Conservation (phyloP, 257 asterid genomes). For the Verbena officinalis region DNA sequence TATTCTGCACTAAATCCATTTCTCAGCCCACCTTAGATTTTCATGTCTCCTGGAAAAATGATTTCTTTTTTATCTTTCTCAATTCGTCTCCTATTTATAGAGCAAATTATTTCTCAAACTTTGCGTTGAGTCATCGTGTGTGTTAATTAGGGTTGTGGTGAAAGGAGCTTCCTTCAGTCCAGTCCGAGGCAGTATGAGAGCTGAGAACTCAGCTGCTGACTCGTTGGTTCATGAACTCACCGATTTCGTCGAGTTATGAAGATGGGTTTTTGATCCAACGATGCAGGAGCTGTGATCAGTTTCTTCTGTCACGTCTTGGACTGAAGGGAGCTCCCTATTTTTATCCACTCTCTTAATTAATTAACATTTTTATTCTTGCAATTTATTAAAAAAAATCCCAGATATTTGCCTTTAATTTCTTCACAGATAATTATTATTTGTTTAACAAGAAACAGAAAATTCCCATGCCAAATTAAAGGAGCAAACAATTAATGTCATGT, state of each 20-base stretch:
- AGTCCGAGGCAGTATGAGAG: conserved; percentile 66
- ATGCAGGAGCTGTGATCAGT: conserved; percentile 80
- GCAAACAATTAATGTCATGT: no score
- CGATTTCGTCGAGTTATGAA: not conserved
- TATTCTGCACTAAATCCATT: conserved; percentile 41
- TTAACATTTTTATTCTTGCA: no score
- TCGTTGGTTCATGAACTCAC: conserved; percentile 76
- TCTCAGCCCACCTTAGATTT: conserved; percentile 40
- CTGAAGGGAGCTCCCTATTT: conserved; percentile 98
- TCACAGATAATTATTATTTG: no score
- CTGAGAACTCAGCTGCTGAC: conserved; percentile 78
- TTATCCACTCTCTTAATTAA: not conserved
- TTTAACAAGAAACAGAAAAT: no score
- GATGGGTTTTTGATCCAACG: conserved; percentile 66
- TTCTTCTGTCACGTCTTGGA: conserved; percentile 84
- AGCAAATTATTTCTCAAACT: no score
- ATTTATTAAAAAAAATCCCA: no score
- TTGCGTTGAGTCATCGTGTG: not conserved
- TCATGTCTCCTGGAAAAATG: conserved; percentile 42
- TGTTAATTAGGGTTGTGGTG: conserved; percentile 38
- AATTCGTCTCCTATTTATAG: no score
- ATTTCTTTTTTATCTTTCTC: no score
- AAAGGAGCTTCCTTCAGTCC: conserved; percentile 90
- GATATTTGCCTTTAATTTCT: no score
- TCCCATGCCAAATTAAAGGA: no score